phyloP scores from a whole-genome alignment of 2,329 filamentous ascomycete genomes.

The Colletotrichum agaves region DNA sequence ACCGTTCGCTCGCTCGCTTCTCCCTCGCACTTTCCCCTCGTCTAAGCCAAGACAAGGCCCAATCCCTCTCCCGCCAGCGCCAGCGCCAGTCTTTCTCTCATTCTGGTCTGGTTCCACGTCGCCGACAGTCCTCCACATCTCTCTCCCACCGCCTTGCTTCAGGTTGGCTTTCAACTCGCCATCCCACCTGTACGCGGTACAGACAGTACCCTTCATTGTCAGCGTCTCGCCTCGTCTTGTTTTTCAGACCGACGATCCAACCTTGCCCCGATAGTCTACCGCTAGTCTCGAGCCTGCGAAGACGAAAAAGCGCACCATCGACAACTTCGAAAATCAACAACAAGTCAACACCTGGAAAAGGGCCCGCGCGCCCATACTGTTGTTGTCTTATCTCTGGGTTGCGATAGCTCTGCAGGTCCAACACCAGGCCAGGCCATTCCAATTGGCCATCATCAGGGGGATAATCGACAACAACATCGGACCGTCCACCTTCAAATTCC shows the following conservation, averaged over 20 bases:
- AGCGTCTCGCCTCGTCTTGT: conserved; percentile 22
- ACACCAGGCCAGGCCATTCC: not conserved
- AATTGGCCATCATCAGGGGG: conserved; percentile 24
- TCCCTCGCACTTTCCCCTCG: conserved; percentile 23
- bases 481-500: conserved; percentile 12
- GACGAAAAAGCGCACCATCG: conserved; percentile 23
- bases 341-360: conserved; percentile 13
- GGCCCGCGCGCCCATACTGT: conserved; percentile 17
- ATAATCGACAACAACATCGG: conserved; percentile 12
- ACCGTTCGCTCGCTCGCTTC: conserved; percentile 26
- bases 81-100: conserved; percentile 24
- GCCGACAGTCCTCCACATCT: conserved; percentile 24
- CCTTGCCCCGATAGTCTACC: conserved; percentile 29
- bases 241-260: conserved; percentile 29
- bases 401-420: not conserved
- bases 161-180: conserved; percentile 22
- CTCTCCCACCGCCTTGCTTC: conserved; percentile 33
- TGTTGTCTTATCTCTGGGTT: conserved; percentile 18
- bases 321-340: conserved; percentile 10
- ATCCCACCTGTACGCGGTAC: conserved; percentile 23
- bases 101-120: conserved; percentile 26
- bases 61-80: conserved; percentile 31
- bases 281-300: conserved; percentile 29
- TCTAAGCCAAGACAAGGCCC: conserved; percentile 34
- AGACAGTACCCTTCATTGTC: conserved; percentile 9